Percentiles rank a stretch among this genome's conserved stretches.
Evolutionary conservation across 2,329 filamentous ascomycete genomes (phyloP).

Genomic region (Epichloe bromicola): DNA sequence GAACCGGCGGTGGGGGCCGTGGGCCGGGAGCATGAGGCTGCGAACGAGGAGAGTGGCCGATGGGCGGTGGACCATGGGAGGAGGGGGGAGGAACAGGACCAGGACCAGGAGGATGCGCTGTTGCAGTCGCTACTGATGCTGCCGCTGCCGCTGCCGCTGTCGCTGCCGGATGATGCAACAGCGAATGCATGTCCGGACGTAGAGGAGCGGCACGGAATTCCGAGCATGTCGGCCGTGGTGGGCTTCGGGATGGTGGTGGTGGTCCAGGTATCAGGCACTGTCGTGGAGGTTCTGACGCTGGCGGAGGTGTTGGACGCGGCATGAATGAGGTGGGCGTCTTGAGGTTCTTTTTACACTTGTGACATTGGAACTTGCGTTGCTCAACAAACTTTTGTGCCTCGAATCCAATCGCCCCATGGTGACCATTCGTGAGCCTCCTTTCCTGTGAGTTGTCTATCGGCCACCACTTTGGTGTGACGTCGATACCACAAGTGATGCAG

Average conservation of each 20-base stretch:
- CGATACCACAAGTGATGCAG: conserved; percentile 52
- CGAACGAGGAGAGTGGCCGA: conserved; percentile 7
- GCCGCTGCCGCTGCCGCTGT: background rate
- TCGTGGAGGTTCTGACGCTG: conserved; percentile 10
- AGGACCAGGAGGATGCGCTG: conserved; percentile 4
- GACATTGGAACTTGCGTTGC: conserved; percentile 56
- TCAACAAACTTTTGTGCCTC: conserved; percentile 47
- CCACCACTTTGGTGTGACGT: conserved; percentile 67
- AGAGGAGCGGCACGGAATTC: conserved; percentile 14
- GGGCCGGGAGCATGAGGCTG: conserved; percentile 15
- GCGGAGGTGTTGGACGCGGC: conserved; percentile 10
- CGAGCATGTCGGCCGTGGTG: conserved; percentile 13
- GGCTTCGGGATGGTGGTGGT: conserved; percentile 14
- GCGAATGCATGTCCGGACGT: conserved; percentile 9
- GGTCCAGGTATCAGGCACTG: conserved; percentile 8
- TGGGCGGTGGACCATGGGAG: conserved; percentile 9
- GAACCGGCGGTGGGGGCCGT: conserved; percentile 10
- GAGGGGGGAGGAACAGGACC: conserved; percentile 11
- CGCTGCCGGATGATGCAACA: conserved; percentile 7
- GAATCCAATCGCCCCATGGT: conserved; percentile 35
- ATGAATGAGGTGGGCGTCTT: conserved; percentile 26
- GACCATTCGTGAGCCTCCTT: conserved; percentile 38
- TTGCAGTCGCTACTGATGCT: background rate
- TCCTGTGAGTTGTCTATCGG: conserved; percentile 39
- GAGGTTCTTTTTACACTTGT: conserved; percentile 54